Percentiles rank a stretch among this genome's conserved stretches.
Evolutionary conservation across 495 filamentous ascomycete species (phyloP).

Genomic region (Xylaria grammica): DNA sequence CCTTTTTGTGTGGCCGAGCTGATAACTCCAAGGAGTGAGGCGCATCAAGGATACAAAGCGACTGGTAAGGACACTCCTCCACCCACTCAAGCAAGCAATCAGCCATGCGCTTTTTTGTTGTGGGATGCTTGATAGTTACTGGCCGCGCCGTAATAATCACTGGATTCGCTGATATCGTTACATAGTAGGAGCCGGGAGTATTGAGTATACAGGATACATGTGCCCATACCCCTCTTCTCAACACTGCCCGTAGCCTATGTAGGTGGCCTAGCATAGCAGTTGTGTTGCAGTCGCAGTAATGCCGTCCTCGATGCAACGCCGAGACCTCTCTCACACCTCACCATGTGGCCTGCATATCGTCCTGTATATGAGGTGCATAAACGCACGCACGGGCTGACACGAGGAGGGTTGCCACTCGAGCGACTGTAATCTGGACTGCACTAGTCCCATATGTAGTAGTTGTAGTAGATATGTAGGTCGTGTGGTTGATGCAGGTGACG

Average conservation of each 20-base stretch:
- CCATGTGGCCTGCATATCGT: slow-evolving; percentile 24
- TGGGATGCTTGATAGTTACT: not conserved
- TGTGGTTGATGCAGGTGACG: slow-evolving; percentile 3
- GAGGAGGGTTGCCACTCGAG: slow-evolving; percentile 20
- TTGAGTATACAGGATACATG: not conserved
- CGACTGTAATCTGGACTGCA: not conserved
- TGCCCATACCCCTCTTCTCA: slow-evolving; percentile 26
- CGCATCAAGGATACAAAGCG: too few relatives aligned
- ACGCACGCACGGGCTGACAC: slow-evolving; percentile 25
- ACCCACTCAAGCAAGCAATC: not conserved
- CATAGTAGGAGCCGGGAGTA: too few relatives aligned
- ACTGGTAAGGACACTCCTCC: not conserved
- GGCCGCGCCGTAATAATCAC: too few relatives aligned
- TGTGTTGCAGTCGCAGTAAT: slow-evolving; percentile 18
- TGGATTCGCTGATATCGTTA: too few relatives aligned
- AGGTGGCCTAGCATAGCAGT: not conserved
- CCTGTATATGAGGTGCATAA: slow-evolving; percentile 19
- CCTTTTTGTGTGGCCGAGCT: not conserved
- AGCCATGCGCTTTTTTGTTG: not conserved
- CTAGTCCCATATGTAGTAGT: too few relatives aligned
- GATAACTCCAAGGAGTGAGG: not conserved
- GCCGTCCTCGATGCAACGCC: slow-evolving; percentile 20
- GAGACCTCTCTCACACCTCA: slow-evolving; percentile 23
- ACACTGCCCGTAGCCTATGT: too few relatives aligned
- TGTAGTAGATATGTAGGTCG: not conserved